These are phyloP conservation scores for Emergomyces africanus DNA, from an alignment of 2,329 filamentous ascomycete species.

Conservation along the genomic window DNA sequence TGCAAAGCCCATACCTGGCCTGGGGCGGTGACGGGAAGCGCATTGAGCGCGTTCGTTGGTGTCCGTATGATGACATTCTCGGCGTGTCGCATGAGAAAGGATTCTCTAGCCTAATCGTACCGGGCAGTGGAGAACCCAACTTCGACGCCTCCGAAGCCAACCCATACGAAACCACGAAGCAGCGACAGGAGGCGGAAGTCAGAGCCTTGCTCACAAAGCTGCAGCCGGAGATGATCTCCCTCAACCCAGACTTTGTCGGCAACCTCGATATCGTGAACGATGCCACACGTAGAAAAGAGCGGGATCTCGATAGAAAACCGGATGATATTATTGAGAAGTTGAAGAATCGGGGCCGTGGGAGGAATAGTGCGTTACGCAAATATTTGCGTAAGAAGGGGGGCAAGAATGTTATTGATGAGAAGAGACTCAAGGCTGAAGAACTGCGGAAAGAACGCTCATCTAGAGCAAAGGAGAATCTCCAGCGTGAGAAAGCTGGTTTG, in stretches of 20 bases:
- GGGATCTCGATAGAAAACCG: slow-evolving; percentile 61
- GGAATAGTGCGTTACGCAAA: slow-evolving; percentile 78
- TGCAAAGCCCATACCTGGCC: slow-evolving; percentile 79
- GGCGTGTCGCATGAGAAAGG: slow-evolving; percentile 74
- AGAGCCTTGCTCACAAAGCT: slow-evolving; percentile 85
- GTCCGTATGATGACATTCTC: slow-evolving; percentile 86
- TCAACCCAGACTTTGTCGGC: slow-evolving; percentile 86
- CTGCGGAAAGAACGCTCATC: slow-evolving; percentile 57
- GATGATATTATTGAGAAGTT: slow-evolving; percentile 46
- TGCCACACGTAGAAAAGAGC: slow-evolving; percentile 62
- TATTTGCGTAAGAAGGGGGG: slow-evolving; percentile 84
- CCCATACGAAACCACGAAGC: slow-evolving; percentile 86
- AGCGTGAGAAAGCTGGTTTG: slow-evolving; percentile 58
- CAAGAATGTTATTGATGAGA: slow-evolving; percentile 93
- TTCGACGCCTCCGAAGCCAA: slow-evolving; percentile 89
- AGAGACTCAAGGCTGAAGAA: slow-evolving; percentile 74
- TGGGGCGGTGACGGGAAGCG: slow-evolving; percentile 79
- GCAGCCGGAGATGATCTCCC: slow-evolving; percentile 89
- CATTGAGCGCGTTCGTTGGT: slow-evolving; percentile 77
- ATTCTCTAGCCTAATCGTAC: slow-evolving; percentile 81
- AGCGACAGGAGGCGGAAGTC: slow-evolving; percentile 87
- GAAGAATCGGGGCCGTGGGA: slow-evolving; percentile 70
- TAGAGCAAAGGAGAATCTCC: slow-evolving; percentile 53
- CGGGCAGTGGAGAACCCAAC: slow-evolving; percentile 93
- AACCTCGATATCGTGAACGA: slow-evolving; percentile 72